Percentiles rank a stretch among this genome's conserved stretches.
Evolutionary conservation across 75 land plant species (phyloP).

Genomic region (Picea sitchensis): DNA sequence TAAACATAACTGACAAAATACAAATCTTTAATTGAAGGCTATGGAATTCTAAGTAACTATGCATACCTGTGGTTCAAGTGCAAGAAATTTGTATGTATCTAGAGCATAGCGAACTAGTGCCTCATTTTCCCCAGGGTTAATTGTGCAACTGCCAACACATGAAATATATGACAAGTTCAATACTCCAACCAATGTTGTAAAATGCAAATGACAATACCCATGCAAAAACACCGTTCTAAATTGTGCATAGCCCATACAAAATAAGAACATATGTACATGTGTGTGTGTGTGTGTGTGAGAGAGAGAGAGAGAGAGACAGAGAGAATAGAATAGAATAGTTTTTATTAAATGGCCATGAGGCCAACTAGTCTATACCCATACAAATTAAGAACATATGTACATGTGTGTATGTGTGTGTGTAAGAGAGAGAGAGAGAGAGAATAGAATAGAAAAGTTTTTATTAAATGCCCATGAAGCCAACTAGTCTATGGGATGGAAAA

Average conservation of each 20-base stretch:
- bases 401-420: too few relatives aligned
- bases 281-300: too few relatives aligned
- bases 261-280: neutral
- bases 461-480: too few relatives aligned
- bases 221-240: neutral
- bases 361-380: too few relatives aligned
- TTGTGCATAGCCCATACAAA: neutral
- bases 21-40: neutral
- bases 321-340: too few relatives aligned
- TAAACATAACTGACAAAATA: neutral
- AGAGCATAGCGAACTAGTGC: conserved; percentile 93
- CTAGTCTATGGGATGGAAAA: too few relatives aligned
- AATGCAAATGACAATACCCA: neutral
- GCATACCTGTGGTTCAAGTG: conserved; percentile 75
- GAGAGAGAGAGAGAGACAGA: too few relatives aligned
- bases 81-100: conserved; percentile 76
- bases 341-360: too few relatives aligned
- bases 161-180: neutral
- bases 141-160: conserved; percentile 69
- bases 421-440: too few relatives aligned
- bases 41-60: neutral
- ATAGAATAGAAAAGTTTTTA: too few relatives aligned
- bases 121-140: conserved; percentile 99
- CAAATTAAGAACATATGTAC: too few relatives aligned
- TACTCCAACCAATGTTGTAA: neutral